phyloP scores from a whole-genome alignment of 768 basidiomycete genomes.

The Suillus alpinus region DNA sequence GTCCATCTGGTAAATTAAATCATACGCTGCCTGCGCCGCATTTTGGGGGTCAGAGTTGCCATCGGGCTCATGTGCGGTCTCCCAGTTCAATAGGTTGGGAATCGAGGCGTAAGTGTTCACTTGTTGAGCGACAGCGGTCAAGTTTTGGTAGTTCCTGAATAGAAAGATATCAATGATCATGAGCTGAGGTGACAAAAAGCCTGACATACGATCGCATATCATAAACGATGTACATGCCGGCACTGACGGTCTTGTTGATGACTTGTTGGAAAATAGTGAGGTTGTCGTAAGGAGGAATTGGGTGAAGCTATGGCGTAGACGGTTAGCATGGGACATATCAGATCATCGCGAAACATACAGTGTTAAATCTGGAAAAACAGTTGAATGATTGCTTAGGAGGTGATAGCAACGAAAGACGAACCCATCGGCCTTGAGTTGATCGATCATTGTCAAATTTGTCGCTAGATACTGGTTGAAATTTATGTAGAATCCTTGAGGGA shows the following conservation, averaged over 20 bases:
- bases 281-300: conserved; percentile 65
- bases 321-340: conserved; percentile 18
- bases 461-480: conserved; percentile 53
- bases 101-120: conserved; percentile 64
- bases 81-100: conserved; percentile 67
- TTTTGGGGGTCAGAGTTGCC: conserved; percentile 62
- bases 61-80: conserved; percentile 73
- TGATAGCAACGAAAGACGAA: conserved; percentile 5
- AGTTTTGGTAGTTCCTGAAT: conserved; percentile 57
- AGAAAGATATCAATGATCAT: background rate
- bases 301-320: conserved; percentile 51
- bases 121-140: conserved; percentile 56
- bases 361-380: conserved; percentile 16
- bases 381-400: background rate
- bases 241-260: conserved; percentile 13
- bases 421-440: conserved; percentile 62
- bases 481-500: conserved; percentile 78
- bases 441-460: conserved; percentile 48
- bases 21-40: conserved; percentile 47
- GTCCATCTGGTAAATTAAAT: conserved; percentile 47
- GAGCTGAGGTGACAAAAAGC: background rate
- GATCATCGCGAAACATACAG: conserved; percentile 13
- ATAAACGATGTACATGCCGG: conserved; percentile 63
- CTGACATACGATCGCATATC: conserved; percentile 62
- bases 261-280: conserved; percentile 34